phyloP scores from a whole-genome alignment of 2,329 filamentous ascomycete species.

The Nemania abortiva region DNA sequence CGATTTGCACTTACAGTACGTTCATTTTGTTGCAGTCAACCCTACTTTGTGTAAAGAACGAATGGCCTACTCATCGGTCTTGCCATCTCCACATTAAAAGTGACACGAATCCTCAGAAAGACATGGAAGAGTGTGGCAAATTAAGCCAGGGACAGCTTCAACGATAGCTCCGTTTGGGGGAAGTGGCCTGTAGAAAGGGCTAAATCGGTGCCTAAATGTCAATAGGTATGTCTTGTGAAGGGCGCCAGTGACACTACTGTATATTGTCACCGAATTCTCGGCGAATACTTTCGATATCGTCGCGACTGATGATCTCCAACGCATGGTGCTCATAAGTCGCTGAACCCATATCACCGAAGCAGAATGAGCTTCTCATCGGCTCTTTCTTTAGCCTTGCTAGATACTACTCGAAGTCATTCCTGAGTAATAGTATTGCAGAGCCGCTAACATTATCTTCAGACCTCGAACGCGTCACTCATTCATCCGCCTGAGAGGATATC shows the following conservation, averaged over 20 bases:
- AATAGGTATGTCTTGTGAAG: conserved; percentile 35
- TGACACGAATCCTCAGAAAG: conserved; percentile 40
- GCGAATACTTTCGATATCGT: background rate
- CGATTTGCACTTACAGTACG: background rate
- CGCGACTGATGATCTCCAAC: conserved; percentile 9
- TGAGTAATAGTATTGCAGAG: background rate
- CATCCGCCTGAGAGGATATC: conserved; percentile 7
- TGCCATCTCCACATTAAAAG: conserved; percentile 27
- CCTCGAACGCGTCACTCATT: conserved; percentile 1
- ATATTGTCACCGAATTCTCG: background rate
- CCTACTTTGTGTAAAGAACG: background rate
- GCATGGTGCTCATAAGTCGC: background rate
- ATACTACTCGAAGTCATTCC: background rate
- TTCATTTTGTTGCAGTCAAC: background rate
- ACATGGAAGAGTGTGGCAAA: conserved; percentile 40
- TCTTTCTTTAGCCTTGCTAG: background rate
- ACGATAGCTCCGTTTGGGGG: conserved; percentile 22
- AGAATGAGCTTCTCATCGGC: background rate
- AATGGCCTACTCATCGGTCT: conserved; percentile 19
- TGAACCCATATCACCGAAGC: background rate
- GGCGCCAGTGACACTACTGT: conserved; percentile 21
- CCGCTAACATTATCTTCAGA: conserved; percentile 28
- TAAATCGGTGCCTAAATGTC: conserved; percentile 20
- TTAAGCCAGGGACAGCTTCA: conserved; percentile 27
- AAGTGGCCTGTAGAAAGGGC: background rate